Conservation (phyloP, 495 filamentous ascomycete genomes). For the Aspergillus baeticus region DNA sequence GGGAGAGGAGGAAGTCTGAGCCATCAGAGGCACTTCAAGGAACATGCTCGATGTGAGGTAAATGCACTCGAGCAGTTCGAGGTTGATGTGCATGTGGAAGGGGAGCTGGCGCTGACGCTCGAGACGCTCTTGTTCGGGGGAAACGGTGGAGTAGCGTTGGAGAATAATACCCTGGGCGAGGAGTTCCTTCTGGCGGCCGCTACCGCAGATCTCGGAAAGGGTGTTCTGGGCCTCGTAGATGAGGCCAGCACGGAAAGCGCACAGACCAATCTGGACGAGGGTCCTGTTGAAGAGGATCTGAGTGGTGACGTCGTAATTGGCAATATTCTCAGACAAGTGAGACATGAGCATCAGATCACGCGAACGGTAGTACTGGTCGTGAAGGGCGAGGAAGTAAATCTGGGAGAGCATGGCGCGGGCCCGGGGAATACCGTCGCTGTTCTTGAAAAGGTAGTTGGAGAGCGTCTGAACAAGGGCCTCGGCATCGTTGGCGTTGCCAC, state of each 20-base stretch:
- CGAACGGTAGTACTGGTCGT: constrained; percentile 95
- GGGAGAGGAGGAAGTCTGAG: constrained; percentile 91
- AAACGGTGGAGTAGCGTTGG: constrained; percentile 90
- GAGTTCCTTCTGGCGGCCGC: constrained; percentile 94
- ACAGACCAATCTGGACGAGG: constrained; percentile 95
- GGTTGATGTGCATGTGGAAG: constrained; percentile 99
- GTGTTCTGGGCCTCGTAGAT: constrained; percentile 97
- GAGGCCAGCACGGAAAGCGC: constrained; percentile 94
- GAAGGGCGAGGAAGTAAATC: constrained; percentile 95
- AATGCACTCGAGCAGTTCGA: constrained; percentile 95
- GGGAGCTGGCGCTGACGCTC: constrained; percentile 95
- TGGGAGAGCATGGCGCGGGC: constrained; percentile 97
- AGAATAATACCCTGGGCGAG: constrained; percentile 97
- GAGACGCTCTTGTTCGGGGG: constrained; percentile 94
- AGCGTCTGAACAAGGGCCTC: constrained; percentile 77
- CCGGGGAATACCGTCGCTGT: constrained; percentile 93
- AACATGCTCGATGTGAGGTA: constrained; percentile 99
- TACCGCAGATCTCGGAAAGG: constrained; percentile 95
- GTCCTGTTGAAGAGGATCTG: constrained; percentile 99
- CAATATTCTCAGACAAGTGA: constrained; percentile 95
- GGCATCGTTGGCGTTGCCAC: constrained; percentile 60
- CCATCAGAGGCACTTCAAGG: constrained; percentile 93
- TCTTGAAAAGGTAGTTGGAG: constrained; percentile 89
- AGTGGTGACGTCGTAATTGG: constrained; percentile 90
- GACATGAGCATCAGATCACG: constrained; percentile 99